Evolutionary conservation across 495 filamentous ascomycete species (phyloP), one percentile per base, ranked within the genome.

Genomic region (Parmelia sp.): DNA sequence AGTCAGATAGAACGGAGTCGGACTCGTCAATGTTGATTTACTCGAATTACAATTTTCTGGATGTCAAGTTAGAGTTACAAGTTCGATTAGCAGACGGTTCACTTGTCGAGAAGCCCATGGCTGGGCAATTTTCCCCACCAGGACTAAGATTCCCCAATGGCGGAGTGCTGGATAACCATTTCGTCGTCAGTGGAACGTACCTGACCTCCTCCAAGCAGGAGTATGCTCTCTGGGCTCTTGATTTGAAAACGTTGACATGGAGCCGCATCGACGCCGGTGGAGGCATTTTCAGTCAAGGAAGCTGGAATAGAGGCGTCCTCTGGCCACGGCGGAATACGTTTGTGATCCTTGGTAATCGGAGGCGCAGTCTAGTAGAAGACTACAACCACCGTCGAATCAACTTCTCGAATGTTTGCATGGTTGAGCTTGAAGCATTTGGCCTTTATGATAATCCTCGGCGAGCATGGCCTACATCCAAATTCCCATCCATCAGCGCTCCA

Each of bases 371-470:
- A n/a, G 93, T 97, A 0, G 95, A 98, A 65, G 94, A 98, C 71
- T 98, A 98, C 70, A 97, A 97, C 65, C 93, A 98, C 68, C 89
- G 94, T 15, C 86, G 95, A 19, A 96, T 97, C 76, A 98, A 98
- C 72, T 98, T 98, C 74, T 89, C 90, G 14, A 91, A 98, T 72
- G 82, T 97, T 5, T 97, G 93, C 72, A 85, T 96, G 83, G 92
- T 98, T 23, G 94, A 97, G 75, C 78, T 98, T 23, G 94, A 98
- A 74, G 92, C 94, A 0, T 98, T 96, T 77, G 94, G 94, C 1
- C 85, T 98, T 7, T 97, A 96, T 72, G 92, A 97, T 73, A 97
- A 97, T 71, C 90, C 94, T 23, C 83, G 90, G 60, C 85, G 84
- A 69, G 82, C 80, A n/a, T 74, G 84, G 1, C 88, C 92, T 4